Evolutionary conservation across 768 basidiomycete genomes (phyloP).

Genomic region (Krasilnikovozyma curviuscula): DNA sequence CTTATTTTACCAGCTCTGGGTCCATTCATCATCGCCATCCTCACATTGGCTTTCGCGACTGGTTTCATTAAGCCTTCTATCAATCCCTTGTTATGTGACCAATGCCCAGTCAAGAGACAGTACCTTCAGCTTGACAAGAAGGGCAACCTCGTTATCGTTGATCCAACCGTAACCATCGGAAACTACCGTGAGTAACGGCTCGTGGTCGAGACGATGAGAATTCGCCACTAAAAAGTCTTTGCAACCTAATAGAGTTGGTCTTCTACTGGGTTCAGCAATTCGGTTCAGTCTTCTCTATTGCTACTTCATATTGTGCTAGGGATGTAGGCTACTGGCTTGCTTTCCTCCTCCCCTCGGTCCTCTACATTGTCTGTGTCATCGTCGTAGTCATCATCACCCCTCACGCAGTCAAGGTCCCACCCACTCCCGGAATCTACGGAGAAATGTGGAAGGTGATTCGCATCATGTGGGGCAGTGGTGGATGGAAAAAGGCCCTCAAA

Average conservation of each 20-base stretch:
- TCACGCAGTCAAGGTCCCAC: constrained; percentile 20
- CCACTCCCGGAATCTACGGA: constrained; percentile 21
- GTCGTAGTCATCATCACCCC: constrained; percentile 18
- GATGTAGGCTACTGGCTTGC: constrained; percentile 24
- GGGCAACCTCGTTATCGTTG: constrained; percentile 23
- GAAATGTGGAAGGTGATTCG: constrained; percentile 18
- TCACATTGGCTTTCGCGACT: constrained; percentile 22
- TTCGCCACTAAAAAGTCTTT: too few relatives aligned
- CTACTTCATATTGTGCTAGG: constrained; percentile 19
- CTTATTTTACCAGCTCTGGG: too few relatives aligned
- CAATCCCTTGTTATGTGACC: constrained; percentile 23
- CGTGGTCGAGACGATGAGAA: too few relatives aligned
- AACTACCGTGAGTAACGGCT: too few relatives aligned
- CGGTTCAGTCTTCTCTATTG: constrained; percentile 22
- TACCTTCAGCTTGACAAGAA: constrained; percentile 15
- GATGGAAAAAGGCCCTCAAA: constrained; percentile 14
- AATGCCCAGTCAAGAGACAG: constrained; percentile 20
- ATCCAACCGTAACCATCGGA: constrained; percentile 20
- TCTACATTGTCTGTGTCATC: constrained; percentile 23
- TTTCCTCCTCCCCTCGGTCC: constrained; percentile 19
- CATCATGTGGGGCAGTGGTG: constrained; percentile 15
- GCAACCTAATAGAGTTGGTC: too few relatives aligned
- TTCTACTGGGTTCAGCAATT: constrained; percentile 27
- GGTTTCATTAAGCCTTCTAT: constrained; percentile 27
- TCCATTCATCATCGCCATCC: constrained; percentile 20